Base-by-base conservation (phyloP, 805 yeast species). In the Wickerhamomyces rabaulensis region DNA sequence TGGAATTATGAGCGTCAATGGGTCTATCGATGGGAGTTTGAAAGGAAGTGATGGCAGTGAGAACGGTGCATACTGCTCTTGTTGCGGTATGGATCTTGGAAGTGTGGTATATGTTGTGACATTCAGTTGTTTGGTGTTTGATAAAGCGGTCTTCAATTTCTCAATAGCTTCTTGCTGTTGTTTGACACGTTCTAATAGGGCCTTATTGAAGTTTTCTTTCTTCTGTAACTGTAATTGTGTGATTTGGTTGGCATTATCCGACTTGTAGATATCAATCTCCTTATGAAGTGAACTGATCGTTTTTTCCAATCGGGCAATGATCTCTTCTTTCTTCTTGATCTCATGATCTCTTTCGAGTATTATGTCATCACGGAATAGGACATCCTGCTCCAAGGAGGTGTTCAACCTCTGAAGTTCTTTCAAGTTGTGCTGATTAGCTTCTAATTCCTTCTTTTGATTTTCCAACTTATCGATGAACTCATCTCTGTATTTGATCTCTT, bases 401-500 rank as follows among this genome's bases (percentile, higher is more conserved):
- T 44, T 45, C 6, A 44, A 35, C 2, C 29, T 41, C 9, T 40
- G 23, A 9, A 51, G 39, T 2, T 52, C 50, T 25, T 42, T 48
- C 9, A 52, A 27, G 17, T 43, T 43, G 16, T 16, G 25, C 9
- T 47, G 44, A 15, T 40, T 45, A 42, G 47, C 45, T 26, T 43
- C 39, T 17, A 50, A 20, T 21, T 44, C 41, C 2, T 29, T 15
- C 22, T 56, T 48, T 23, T 44, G 49, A 22, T 42, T 43, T 27
- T 60, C 58, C n/a, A 54, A 36, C 9, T 48, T 44, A 21, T 48
- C 51, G 33, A 60, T 60, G 19, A 57, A 48, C 15, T 49, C 47
- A 38, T 60, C 64, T 43, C 64, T 43, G 35, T 52, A 58, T 38
- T 43, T 45, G 16, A 60, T 57, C 45, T 60, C 64, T 4, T 54